phyloP scores from a whole-genome alignment of 1,139 yeast species.

The Pichia sp. region DNA sequence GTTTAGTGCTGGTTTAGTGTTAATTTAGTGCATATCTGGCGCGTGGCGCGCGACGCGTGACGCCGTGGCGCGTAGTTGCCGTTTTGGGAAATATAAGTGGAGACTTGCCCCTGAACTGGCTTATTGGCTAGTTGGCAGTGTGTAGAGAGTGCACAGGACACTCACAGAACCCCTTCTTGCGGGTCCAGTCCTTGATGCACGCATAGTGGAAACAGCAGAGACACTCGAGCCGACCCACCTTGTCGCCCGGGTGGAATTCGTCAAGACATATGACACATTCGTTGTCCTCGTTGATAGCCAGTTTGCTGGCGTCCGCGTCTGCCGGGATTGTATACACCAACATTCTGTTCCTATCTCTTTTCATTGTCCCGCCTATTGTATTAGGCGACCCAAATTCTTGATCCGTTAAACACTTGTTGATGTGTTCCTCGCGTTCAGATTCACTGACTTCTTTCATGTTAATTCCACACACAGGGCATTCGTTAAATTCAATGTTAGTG shows the following conservation, averaged over 20 bases:
- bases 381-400: slow-evolving; percentile 67
- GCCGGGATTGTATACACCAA: slow-evolving; percentile 66
- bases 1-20: too few species aligned
- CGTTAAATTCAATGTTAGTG: slow-evolving; percentile 35
- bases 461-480: slow-evolving; percentile 55
- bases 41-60: too few species aligned
- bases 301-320: slow-evolving; percentile 4
- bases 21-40: too few species aligned
- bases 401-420: slow-evolving; percentile 57
- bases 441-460: slow-evolving; percentile 34
- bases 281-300: slow-evolving; percentile 33
- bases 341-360: slow-evolving; percentile 65
- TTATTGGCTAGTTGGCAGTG: too few species aligned
- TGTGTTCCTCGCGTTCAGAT: slow-evolving; percentile 55
- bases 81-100: too few species aligned
- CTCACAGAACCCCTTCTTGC: slow-evolving; percentile 74
- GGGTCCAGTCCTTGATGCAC: slow-evolving; percentile 89
- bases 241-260: slow-evolving; percentile 77
- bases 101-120: too few species aligned
- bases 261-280: slow-evolving; percentile 96
- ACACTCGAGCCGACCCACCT: slow-evolving; percentile 89
- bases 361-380: slow-evolving; percentile 20
- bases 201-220: slow-evolving; percentile 87
- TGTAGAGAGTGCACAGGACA: slow-evolving; percentile 74
- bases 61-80: too few species aligned